Evolutionary conservation across 257 asterid genomes (phyloP), one percentile per base, ranked within the genome.

Genomic region (Buddleja alternifolia): DNA sequence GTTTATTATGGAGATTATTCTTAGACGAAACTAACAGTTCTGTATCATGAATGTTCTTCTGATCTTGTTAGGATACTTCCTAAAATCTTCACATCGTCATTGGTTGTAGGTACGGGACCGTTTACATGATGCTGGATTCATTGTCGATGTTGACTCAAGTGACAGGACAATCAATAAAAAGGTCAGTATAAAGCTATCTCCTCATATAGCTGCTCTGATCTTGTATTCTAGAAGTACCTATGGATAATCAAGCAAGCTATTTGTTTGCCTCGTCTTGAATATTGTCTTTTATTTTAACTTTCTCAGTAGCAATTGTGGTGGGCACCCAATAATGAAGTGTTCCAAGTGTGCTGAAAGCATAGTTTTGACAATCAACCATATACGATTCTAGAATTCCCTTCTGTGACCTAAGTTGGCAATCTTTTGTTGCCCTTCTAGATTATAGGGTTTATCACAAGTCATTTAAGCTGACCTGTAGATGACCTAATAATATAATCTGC

Each of bases 101-200:
- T 61, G 64, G 42, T 54, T 51, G 73, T 63, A 93, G 99, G 88
- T 94, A 12, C 85, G 85, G 67, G 89, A 83, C 32, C 81, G 80
- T 72, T 84, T 94, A 75, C 96, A 87, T 68, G 82, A 78, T 61
- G 87, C 95, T 72, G 99, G 99, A 29, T 94, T 60, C 75, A 72
- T 57, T 73, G 97, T 94, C 41, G 99, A 94, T 72, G 90, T 94
- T 19, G 99, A 94, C 78, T 76, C 87, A 63, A 76, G 83, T 52
- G 99, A 94, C 81, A 77, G 97, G 61, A 94, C 97, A 62, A 91
- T 94, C 73, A 86, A 87, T 74, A 94, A 94, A 70, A 94, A 91
- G 97, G 99, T 92, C 11, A 1, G 82, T 69, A 42, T 25, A 46
- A 16, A 62, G 40, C 61, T 72, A 44, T 41, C 4, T 15, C 23